Evolutionary conservation across 1,139 yeast genomes (phyloP).

Genomic region (Suhomyces bribrorum): DNA sequence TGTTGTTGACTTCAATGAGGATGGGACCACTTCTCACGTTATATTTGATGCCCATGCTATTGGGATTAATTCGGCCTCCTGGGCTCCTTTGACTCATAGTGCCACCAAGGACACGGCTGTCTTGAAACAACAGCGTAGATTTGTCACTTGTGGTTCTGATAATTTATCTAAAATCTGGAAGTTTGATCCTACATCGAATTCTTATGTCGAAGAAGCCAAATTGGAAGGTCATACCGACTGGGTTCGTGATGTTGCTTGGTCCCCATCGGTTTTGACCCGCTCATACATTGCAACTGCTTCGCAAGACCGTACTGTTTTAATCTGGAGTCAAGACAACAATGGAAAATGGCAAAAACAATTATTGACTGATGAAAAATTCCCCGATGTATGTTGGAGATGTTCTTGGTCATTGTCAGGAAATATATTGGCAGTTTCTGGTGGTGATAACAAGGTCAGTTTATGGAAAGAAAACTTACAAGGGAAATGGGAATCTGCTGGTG

Average conservation of each 20-base stretch:
- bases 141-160: slow-evolving; percentile 95
- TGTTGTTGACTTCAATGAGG: slow-evolving; percentile 87
- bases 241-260: slow-evolving; percentile 99
- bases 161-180: slow-evolving; percentile 92
- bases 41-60: slow-evolving; percentile 82
- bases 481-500: slow-evolving; percentile 96
- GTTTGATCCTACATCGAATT: slow-evolving; percentile 54
- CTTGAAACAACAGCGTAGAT: slow-evolving; percentile 48
- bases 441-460: slow-evolving; percentile 91
- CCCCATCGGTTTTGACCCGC: slow-evolving; percentile 83
- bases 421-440: slow-evolving; percentile 92
- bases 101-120: slow-evolving; percentile 34
- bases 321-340: slow-evolving; percentile 78
- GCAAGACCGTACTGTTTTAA: slow-evolving; percentile 90
- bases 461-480: slow-evolving; percentile 97
- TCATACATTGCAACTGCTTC: slow-evolving; percentile 97
- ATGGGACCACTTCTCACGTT: slow-evolving; percentile 73
- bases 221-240: slow-evolving; percentile 93
- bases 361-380: slow-evolving; percentile 78
- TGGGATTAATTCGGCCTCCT: slow-evolving; percentile 91
- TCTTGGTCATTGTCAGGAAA: slow-evolving; percentile 97
- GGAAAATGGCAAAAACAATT: slow-evolving; percentile 81
- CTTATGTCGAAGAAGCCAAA: slow-evolving; percentile 71
- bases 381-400: slow-evolving; percentile 98
- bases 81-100: slow-evolving; percentile 74